Conservation (phyloP, 2,329 filamentous ascomycete genomes). For the Botrytis medusae region DNA sequence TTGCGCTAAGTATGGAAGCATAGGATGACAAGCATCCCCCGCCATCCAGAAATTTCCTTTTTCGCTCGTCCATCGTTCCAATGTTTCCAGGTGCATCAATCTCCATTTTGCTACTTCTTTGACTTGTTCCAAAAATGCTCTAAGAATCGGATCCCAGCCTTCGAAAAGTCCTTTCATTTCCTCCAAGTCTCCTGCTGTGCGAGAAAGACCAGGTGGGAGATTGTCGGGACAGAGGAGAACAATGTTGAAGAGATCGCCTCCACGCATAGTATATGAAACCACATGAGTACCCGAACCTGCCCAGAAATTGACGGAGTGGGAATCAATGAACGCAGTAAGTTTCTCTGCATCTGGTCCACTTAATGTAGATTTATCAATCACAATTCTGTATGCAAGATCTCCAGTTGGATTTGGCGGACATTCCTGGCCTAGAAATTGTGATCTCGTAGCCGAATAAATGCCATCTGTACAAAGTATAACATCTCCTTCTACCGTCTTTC, state of each 20-base stretch:
- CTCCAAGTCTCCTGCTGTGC: constrained; percentile 53
- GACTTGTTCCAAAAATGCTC: constrained; percentile 49
- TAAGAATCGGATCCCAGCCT: constrained; percentile 62
- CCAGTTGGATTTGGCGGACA: constrained; percentile 58
- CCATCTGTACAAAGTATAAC: constrained; percentile 65
- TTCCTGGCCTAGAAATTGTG: constrained; percentile 47
- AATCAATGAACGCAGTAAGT: constrained; percentile 45
- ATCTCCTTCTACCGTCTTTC: constrained; percentile 47
- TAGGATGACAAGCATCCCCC: constrained; percentile 63
- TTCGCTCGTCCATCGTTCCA: constrained; percentile 32
- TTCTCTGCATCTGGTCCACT: constrained; percentile 48
- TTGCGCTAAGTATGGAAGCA: constrained; percentile 63
- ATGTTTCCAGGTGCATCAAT: constrained; percentile 53
- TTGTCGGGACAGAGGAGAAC: constrained; percentile 66
- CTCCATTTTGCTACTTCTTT: constrained; percentile 68
- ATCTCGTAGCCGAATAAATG: constrained; percentile 59
- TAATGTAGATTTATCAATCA: constrained; percentile 49
- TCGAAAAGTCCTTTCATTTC: constrained; percentile 62
- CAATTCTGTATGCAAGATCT: constrained; percentile 64
- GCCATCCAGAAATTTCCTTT: constrained; percentile 36
- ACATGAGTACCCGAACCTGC: constrained; percentile 49
- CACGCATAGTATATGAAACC: constrained; percentile 61
- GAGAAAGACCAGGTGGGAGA: constrained; percentile 53
- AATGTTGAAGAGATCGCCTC: constrained; percentile 62
- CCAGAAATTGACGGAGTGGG: constrained; percentile 51